phyloP scores from a whole-genome alignment of 2,329 filamentous ascomycete species.

The Aaosphaeria pasadenensis region DNA sequence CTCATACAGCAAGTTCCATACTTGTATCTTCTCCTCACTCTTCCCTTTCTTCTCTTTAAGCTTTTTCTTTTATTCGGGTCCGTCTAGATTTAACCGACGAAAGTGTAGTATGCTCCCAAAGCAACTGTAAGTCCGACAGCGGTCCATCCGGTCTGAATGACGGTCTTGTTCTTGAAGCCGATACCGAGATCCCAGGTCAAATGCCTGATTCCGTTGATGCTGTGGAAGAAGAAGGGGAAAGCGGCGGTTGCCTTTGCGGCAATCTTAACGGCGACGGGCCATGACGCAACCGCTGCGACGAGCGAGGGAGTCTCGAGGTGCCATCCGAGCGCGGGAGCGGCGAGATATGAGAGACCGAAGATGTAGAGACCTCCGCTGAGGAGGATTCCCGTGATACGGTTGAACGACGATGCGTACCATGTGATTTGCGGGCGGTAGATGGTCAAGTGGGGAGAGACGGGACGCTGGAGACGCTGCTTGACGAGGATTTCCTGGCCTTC shows the following conservation, averaged over 20 bases:
- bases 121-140: conserved; percentile 57
- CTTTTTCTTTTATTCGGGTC: no score
- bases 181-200: conserved; percentile 66
- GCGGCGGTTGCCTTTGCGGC: conserved; percentile 58
- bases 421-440: conserved; percentile 89
- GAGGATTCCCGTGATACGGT: conserved; percentile 77
- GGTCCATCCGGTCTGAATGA: conserved; percentile 64
- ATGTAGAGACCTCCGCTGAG: conserved; percentile 74
- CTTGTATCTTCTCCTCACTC: no score
- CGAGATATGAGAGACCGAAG: conserved; percentile 78
- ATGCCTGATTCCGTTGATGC: conserved; percentile 68
- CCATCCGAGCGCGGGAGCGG: conserved; percentile 71
- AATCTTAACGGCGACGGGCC: conserved; percentile 59
- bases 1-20: no score
- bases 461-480: conserved; percentile 75
- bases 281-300: conserved; percentile 62
- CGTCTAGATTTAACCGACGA: conserved; percentile 13
- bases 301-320: conserved; percentile 64
- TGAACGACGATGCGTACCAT: conserved; percentile 72
- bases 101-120: conserved; percentile 27
- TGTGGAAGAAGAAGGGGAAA: conserved; percentile 67
- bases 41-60: no score
- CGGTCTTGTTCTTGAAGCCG: conserved; percentile 61
- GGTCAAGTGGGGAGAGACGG: conserved; percentile 77
- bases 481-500: conserved; percentile 67